A percentile compares a stretch with the other conserved stretches of the same genome.
phyloP scores from a whole-genome alignment of 2,329 filamentous ascomycete species.

The Claviceps sorghi region DNA sequence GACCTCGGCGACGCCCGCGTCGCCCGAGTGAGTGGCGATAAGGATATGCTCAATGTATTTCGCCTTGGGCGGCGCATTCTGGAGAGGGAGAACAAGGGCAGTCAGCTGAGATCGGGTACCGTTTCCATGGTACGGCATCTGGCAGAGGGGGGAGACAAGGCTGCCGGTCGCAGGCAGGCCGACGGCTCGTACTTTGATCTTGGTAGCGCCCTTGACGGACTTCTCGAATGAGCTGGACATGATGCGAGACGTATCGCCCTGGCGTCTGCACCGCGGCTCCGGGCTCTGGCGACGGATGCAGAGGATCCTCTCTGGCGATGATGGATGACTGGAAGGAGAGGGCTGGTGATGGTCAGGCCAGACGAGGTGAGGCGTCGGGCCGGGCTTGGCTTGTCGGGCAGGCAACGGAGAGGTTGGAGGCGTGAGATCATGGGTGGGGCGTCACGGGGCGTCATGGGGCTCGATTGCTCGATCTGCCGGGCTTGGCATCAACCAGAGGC shows the following conservation, averaged over 20 bases:
- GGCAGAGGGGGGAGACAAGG: neutral
- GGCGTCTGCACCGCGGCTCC: neutral
- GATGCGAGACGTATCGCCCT: slow-evolving; percentile 9
- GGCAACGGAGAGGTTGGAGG: neutral
- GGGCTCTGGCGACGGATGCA: neutral
- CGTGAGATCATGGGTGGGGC: slow-evolving; percentile 1
- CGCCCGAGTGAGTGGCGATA: slow-evolving; percentile 83
- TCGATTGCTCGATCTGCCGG: neutral
- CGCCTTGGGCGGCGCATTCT: slow-evolving; percentile 92
- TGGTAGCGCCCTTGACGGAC: slow-evolving; percentile 96
- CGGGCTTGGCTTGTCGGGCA: slow-evolving; percentile 1
- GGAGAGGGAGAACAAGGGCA: neutral
- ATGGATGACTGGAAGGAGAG: slow-evolving; percentile 2
- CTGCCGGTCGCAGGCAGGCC: neutral
- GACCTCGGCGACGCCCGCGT: slow-evolving; percentile 88
- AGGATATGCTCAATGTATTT: slow-evolving; percentile 99
- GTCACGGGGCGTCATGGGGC: too few species aligned
- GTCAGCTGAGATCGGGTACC: neutral
- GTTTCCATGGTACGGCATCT: too few species aligned
- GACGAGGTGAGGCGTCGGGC: slow-evolving; percentile 2
- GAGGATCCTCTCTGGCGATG: neutral
- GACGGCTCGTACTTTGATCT: slow-evolving; percentile 62
- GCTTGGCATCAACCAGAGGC: too few species aligned
- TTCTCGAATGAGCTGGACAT: slow-evolving; percentile 95
- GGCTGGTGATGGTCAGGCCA: neutral